Conservation (phyloP, 495 filamentous ascomycete species). For the Aspergillus conjunctus region DNA sequence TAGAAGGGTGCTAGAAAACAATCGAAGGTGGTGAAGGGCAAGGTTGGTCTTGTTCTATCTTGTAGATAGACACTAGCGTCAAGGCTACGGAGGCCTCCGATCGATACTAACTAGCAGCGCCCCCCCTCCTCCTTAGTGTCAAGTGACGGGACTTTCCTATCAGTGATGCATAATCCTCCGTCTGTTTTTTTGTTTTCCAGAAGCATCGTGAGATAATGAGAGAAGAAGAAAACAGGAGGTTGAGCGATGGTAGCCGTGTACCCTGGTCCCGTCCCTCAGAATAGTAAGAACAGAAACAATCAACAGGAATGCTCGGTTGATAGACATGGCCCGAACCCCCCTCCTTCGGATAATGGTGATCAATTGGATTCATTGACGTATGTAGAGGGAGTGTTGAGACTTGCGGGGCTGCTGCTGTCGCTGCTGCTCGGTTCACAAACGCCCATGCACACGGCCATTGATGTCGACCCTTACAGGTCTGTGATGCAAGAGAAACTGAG, state of each 20-base stretch:
- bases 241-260: no score
- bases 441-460: no score
- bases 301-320: neutral
- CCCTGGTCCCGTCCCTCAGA: neutral
- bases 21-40: conserved; percentile 10
- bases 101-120: neutral
- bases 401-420: neutral
- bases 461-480: no score
- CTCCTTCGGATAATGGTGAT: neutral
- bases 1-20: conserved; percentile 16
- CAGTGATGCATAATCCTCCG: neutral
- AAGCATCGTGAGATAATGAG: no score
- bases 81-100: conserved; percentile 14
- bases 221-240: no score
- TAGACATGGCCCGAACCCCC: neutral
- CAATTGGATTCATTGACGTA: neutral
- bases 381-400: neutral
- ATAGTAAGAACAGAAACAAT: neutral
- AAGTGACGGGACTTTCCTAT: neutral
- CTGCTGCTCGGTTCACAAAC: no score
- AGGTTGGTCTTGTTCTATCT: conserved; percentile 6
- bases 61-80: neutral
- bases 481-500: no score
- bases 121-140: no score
- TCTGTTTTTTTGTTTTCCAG: no score